Evolutionary conservation across 371 early-diverging fungal species (phyloP), one percentile per base, ranked within the genome.

Genomic region (Mucor velutinosus): DNA sequence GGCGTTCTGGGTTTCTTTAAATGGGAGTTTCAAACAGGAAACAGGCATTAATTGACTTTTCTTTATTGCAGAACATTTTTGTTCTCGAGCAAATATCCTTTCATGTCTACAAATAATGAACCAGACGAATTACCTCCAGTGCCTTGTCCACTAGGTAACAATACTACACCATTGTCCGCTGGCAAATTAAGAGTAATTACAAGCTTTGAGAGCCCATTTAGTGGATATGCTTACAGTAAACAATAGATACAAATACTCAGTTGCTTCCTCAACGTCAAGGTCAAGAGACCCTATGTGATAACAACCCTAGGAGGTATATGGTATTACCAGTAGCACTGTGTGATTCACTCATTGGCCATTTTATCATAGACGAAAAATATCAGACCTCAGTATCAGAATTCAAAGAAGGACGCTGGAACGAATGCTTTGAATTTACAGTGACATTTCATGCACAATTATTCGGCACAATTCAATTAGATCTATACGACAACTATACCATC

Each of bases 361-460:
- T 21, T 15, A 53, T 6, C 29, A 1, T 70, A 89, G 93, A 93
- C 66, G 90, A 90, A 70, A 62, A 66, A 17, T 89, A 76, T 65
- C 86, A 89, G 67, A 89, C 94, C 0, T 89, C 92, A 0, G 81
- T 83, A 15, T 88, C 91, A 1, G 86, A 88, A 51, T 72, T 73
- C 30, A 60, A 83, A 7, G 84, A 87, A 29, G 92, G 92, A 21
- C 75, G 80, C 32, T 93, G 94, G 93, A 87, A 91, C 67, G 92
- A 65, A 65, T 83, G 84, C 1, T 94, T 94, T 70, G 91, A 92
- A 68, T 86, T 94, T 32, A 68, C 70, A 1, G 89, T 94, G 8
- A 87, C 87, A 6, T 93, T 88, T 58, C 94, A 94, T 66, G 83
- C 86, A 33, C 94, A 94, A 78, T 82, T 94, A 4, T 94, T 94